Conservation (phyloP, 2,329 filamentous ascomycete species). For the Pestalotiopsis sp. region DNA sequence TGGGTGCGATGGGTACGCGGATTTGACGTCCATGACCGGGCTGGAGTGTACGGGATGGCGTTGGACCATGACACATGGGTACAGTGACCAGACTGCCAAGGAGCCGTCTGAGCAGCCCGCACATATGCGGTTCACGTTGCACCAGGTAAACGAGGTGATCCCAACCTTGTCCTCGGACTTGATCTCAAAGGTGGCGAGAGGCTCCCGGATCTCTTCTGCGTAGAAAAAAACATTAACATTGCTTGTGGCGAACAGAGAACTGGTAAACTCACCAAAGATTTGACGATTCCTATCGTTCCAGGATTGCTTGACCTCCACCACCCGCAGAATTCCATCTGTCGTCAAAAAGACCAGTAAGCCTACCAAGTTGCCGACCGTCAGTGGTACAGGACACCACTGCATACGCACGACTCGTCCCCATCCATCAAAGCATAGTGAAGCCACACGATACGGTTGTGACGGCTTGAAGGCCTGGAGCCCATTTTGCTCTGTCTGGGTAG, state of each 20-base stretch:
- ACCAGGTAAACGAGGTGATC: slow-evolving; percentile 58
- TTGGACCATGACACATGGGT: slow-evolving; percentile 49
- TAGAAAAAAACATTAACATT: slow-evolving; percentile 23
- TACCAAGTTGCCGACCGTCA: slow-evolving; percentile 30
- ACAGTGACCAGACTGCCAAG: slow-evolving; percentile 58
- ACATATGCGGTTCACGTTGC: slow-evolving; percentile 55
- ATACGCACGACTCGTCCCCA: slow-evolving; percentile 54
- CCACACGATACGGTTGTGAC: slow-evolving; percentile 39
- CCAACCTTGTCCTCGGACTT: slow-evolving; percentile 48
- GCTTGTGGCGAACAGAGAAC: not conserved
- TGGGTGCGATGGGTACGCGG: slow-evolving; percentile 58
- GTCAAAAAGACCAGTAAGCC: slow-evolving; percentile 53
- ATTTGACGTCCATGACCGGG: slow-evolving; percentile 55
- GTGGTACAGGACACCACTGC: slow-evolving; percentile 54
- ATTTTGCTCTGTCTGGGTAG: slow-evolving; percentile 29
- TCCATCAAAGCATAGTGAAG: slow-evolving; percentile 47
- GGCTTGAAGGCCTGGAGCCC: slow-evolving; percentile 37
- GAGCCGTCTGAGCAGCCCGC: slow-evolving; percentile 60
- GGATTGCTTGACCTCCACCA: slow-evolving; percentile 43
- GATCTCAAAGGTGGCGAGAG: slow-evolving; percentile 48
- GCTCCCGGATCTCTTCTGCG: slow-evolving; percentile 46
- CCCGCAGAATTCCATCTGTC: slow-evolving; percentile 51
- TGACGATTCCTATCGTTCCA: slow-evolving; percentile 28
- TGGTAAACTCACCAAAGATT: slow-evolving; percentile 41
- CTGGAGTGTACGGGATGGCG: slow-evolving; percentile 57